A percentile compares a stretch with the other conserved stretches of the same genome.
Evolutionary conservation across 495 filamentous ascomycete genomes (phyloP).

Genomic region (Lophiostoma macrostomum): DNA sequence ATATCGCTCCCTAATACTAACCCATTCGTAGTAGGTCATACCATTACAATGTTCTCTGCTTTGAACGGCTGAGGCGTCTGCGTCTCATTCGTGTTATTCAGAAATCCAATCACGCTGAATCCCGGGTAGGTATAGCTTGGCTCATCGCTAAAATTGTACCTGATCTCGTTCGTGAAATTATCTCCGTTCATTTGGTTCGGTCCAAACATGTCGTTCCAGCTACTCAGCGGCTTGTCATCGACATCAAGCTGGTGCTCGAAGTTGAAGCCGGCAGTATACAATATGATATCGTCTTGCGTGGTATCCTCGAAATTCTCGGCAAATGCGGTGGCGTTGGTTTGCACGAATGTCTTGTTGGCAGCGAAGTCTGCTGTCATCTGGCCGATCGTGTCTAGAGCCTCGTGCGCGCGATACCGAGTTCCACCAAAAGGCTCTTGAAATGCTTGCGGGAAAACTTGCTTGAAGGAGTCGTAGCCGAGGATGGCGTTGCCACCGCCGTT

Average conservation of each 20-base stretch:
- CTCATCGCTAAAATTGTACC: conserved; percentile 26
- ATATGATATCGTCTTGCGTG: conserved; percentile 7
- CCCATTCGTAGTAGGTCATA: neutral
- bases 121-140: conserved; percentile 23
- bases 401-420: conserved; percentile 25
- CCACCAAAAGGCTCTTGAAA: conserved; percentile 24
- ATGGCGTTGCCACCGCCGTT: conserved; percentile 30
- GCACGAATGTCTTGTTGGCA: conserved; percentile 11
- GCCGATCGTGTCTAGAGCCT: conserved; percentile 13
- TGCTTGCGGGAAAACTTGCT: conserved; percentile 27
- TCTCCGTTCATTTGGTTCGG: conserved; percentile 17
- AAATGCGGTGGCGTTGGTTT: conserved; percentile 15
- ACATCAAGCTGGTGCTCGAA: conserved; percentile 21
- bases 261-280: conserved; percentile 16
- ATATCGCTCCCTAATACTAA: no score
- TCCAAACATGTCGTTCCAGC: conserved; percentile 19
- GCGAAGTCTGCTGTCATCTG: conserved; percentile 20
- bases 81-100: conserved; percentile 25
- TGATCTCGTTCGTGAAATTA: conserved; percentile 14
- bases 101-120: conserved; percentile 20
- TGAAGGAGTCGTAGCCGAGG: conserved; percentile 30
- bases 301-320: conserved; percentile 10
- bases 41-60: conserved; percentile 30
- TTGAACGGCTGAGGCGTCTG: conserved; percentile 26
- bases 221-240: conserved; percentile 4